Percentiles rank a stretch among this genome's conserved stretches.
phyloP scores from a whole-genome alignment of 345 rosid genomes.

The Hibiscus syriacus region DNA sequence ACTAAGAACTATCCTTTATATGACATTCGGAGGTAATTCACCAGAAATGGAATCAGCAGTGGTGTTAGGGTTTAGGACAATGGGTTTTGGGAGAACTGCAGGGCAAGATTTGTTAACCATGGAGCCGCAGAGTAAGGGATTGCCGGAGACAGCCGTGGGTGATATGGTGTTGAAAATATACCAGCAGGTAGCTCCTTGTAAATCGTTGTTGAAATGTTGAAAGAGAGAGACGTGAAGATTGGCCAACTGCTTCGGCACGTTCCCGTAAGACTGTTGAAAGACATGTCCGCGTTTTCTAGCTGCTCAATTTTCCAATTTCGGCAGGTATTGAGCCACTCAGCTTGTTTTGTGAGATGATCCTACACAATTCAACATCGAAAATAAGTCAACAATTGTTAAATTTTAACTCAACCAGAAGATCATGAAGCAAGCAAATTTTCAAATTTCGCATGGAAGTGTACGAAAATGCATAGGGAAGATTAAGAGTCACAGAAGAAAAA shows the following conservation, averaged over 20 bases:
- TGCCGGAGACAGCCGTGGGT: constrained; percentile 59
- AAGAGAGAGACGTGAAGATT: constrained; percentile 61
- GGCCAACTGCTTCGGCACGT: constrained; percentile 61
- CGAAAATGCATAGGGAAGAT: too few species aligned
- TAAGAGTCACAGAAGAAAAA: too few species aligned
- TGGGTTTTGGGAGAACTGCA: constrained; percentile 77
- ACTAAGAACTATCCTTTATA: constrained; percentile 71
- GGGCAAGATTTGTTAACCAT: constrained; percentile 82
- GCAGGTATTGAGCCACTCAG: constrained; percentile 58
- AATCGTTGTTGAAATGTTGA: constrained; percentile 82
- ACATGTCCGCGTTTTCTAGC: constrained; percentile 64
- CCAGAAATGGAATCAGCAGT: constrained; percentile 37
- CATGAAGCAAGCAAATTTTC: not conserved
- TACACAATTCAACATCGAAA: constrained; percentile 21
- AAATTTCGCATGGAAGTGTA: not conserved
- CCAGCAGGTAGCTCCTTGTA: constrained; percentile 84
- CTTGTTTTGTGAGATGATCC: constrained; percentile 62
- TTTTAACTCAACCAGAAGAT: not conserved
- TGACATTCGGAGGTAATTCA: constrained; percentile 27
- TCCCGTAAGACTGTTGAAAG: constrained; percentile 58
- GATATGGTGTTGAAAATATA: constrained; percentile 72
- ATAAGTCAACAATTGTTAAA: not conserved
- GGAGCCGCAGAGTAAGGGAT: constrained; percentile 80
- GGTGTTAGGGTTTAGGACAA: constrained; percentile 84
- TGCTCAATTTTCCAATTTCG: constrained; percentile 46